Percentiles rank a stretch among this genome's conserved stretches.
These are phyloP conservation scores for Suhomyces wounanorum DNA, from an alignment of 1,139 yeast species.

Conservation along the genomic window DNA sequence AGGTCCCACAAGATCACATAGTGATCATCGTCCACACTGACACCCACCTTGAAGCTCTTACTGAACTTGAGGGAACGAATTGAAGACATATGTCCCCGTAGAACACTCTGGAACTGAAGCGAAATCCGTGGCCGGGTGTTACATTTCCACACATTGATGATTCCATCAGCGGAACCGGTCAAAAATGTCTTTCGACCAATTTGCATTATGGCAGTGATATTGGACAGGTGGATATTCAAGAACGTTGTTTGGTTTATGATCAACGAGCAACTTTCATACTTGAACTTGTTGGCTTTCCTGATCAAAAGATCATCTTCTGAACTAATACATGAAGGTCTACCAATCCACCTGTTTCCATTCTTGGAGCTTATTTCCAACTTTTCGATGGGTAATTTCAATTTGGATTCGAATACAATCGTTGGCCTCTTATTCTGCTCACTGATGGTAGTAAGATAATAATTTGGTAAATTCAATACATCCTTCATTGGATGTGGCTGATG, in stretches of 20 bases:
- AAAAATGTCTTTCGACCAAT: conserved; percentile 43
- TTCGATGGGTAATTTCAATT: conserved; percentile 35
- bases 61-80: conserved; percentile 47
- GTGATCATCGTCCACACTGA: conserved; percentile 56
- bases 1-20: conserved; percentile 61
- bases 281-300: conserved; percentile 34
- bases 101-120: conserved; percentile 45
- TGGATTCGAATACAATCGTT: conserved; percentile 38
- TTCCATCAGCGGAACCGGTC: conserved; percentile 59
- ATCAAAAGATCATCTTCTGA: conserved; percentile 43
- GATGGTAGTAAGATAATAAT: conserved; percentile 32
- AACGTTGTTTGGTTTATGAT: conserved; percentile 44
- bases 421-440: conserved; percentile 26
- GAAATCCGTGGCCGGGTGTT: conserved; percentile 25
- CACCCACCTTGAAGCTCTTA: conserved; percentile 51
- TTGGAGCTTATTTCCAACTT: conserved; percentile 42
- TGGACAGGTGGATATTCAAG: conserved; percentile 40
- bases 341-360: conserved; percentile 45
- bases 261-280: conserved; percentile 37
- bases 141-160: conserved; percentile 57
- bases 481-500: conserved; percentile 60
- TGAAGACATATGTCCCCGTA: conserved; percentile 55
- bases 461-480: conserved; percentile 41
- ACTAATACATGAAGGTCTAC: conserved; percentile 41
- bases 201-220: conserved; percentile 38